Percentiles rank a stretch among this genome's conserved stretches.
These are phyloP conservation scores for Hygrocybe punicea DNA, from an alignment of 768 basidiomycete species.

Conservation along the genomic window DNA sequence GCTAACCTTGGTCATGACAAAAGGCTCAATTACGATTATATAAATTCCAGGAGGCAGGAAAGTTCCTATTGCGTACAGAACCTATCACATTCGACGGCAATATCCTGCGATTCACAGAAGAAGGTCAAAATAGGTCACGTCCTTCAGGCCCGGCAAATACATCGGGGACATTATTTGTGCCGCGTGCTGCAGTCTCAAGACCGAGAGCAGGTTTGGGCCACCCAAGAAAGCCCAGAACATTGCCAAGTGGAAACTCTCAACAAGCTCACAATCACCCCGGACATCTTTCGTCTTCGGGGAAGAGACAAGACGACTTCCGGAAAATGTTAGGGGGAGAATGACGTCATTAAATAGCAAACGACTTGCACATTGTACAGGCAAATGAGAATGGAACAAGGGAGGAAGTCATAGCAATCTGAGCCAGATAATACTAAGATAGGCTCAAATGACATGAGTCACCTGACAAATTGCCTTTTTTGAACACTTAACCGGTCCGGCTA, in stretches of 20 bases:
- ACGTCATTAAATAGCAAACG: too few relatives aligned
- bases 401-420: too few relatives aligned
- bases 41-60: constrained; percentile 70
- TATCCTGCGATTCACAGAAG: constrained; percentile 58
- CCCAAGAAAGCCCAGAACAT: constrained; percentile 39
- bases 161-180: constrained; percentile 60
- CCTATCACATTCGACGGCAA: constrained; percentile 68
- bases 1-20: too few relatives aligned
- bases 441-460: too few relatives aligned
- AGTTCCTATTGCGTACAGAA: constrained; percentile 66
- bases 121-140: constrained; percentile 36
- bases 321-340: constrained; percentile 57
- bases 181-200: constrained; percentile 59
- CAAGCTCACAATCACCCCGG: constrained; percentile 17
- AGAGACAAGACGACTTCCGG: constrained; percentile 81
- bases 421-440: too few relatives aligned
- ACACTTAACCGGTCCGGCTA: too few relatives aligned
- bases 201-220: constrained; percentile 72
- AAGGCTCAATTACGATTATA: too few relatives aligned
- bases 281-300: constrained; percentile 33
- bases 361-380: too few relatives aligned
- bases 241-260: constrained; percentile 9
- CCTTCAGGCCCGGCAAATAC: too few relatives aligned
- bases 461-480: too few relatives aligned
- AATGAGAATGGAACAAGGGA: too few relatives aligned